These are phyloP conservation scores for Fraxinus quadrangulata DNA, from an alignment of 257 asterid genomes.

Conservation along the genomic window DNA sequence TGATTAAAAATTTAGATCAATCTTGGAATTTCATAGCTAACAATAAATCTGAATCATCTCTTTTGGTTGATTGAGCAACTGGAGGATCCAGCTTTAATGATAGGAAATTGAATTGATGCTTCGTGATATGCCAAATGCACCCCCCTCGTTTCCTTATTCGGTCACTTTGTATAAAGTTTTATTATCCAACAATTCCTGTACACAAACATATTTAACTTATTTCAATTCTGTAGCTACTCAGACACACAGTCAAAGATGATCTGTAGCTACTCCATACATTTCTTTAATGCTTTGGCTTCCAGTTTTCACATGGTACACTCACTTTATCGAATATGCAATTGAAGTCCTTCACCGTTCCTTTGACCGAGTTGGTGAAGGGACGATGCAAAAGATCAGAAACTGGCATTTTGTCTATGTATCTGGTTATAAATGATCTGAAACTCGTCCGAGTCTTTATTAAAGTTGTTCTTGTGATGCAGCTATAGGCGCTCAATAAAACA, in stretches of 20 bases:
- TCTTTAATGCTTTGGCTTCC: neutral
- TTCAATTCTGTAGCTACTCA: slow-evolving; percentile 19
- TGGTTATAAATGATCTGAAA: neutral
- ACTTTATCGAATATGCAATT: neutral
- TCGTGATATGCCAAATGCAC: slow-evolving; percentile 48
- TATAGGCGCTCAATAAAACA: slow-evolving; percentile 51
- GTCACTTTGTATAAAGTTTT: neutral
- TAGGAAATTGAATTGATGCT: slow-evolving; percentile 84
- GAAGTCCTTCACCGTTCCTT: neutral
- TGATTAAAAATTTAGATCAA: too few species aligned
- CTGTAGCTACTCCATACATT: neutral
- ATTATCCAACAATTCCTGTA: neutral
- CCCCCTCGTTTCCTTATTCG: slow-evolving; percentile 6
- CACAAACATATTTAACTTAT: neutral
- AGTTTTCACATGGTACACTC: neutral
- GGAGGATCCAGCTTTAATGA: slow-evolving; percentile 25
- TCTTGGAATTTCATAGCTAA: too few species aligned
- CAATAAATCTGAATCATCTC: too few species aligned
- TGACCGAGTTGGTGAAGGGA: neutral
- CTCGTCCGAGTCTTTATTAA: neutral
- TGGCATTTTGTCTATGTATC: neutral
- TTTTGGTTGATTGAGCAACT: too few species aligned
- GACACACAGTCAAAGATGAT: slow-evolving; percentile 67
- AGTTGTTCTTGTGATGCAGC: slow-evolving; percentile 32
- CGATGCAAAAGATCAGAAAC: neutral